Conservation (phyloP, 1,284 basidiomycete genomes). For the Moniliophthora roreri region DNA sequence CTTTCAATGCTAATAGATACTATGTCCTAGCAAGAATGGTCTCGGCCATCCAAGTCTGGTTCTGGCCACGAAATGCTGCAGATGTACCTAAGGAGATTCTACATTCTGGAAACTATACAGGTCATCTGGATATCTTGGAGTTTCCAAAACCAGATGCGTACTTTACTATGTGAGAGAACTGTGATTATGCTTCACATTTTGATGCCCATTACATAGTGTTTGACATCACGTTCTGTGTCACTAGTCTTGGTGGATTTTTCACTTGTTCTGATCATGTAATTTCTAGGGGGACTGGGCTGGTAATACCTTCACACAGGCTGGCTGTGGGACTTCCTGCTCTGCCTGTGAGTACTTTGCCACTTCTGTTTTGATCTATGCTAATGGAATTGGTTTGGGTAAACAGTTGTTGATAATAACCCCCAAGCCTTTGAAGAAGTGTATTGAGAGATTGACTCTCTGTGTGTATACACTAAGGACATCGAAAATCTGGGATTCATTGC, state of each 20-base stretch:
- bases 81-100: constrained; percentile 40
- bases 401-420: constrained; percentile 58
- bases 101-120: neutral
- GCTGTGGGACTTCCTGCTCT: constrained; percentile 36
- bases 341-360: constrained; percentile 37
- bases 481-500: neutral
- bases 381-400: neutral
- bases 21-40: constrained; percentile 41
- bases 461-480: constrained; percentile 44
- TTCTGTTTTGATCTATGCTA: constrained; percentile 3
- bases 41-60: constrained; percentile 47
- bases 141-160: constrained; percentile 49
- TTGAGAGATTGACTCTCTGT: constrained; percentile 62
- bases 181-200: constrained; percentile 45
- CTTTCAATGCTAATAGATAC: constrained; percentile 52
- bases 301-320: constrained; percentile 28
- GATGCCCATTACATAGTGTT: constrained; percentile 50
- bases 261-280: constrained; percentile 1
- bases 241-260: constrained; percentile 22
- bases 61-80: constrained; percentile 44
- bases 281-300: constrained; percentile 55
- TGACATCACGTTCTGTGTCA: constrained; percentile 55
- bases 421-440: constrained; percentile 54
- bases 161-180: constrained; percentile 43
- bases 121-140: constrained; percentile 31